Evolutionary conservation across 1,139 yeast genomes (phyloP).

Genomic region (Geotrichum europaeum): DNA sequence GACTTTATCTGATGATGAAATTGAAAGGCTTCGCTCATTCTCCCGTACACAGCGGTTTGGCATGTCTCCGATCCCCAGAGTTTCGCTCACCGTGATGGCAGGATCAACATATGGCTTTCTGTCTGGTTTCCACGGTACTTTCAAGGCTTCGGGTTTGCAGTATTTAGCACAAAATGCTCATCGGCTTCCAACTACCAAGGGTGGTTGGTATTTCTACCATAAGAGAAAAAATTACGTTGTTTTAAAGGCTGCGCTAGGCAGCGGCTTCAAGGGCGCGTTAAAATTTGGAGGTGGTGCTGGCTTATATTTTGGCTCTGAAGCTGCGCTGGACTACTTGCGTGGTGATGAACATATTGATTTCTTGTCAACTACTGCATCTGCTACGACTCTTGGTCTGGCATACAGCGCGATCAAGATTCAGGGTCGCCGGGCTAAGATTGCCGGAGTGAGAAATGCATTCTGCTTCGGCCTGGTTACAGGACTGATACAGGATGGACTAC

Average conservation of each 20-base stretch:
- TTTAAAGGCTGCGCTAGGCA: constrained; percentile 47
- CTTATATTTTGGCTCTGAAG: constrained; percentile 57
- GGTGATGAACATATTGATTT: constrained; percentile 44
- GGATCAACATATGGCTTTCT: constrained; percentile 54
- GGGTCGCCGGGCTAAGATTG: constrained; percentile 45
- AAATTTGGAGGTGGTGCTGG: constrained; percentile 47
- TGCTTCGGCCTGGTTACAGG: constrained; percentile 57
- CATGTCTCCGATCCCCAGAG: constrained; percentile 38
- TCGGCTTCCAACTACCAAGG: constrained; percentile 67
- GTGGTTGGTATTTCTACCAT: constrained; percentile 88
- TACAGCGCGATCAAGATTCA: constrained; percentile 37
- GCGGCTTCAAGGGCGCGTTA: constrained; percentile 42
- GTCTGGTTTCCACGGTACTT: constrained; percentile 61
- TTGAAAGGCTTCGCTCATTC: background rate
- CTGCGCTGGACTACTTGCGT: constrained; percentile 49
- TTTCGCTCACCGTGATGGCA: constrained; percentile 36
- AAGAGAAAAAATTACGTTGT: constrained; percentile 77
- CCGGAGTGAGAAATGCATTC: constrained; percentile 47
- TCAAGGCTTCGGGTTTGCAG: constrained; percentile 49
- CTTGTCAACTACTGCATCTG: constrained; percentile 53
- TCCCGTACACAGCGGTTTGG: constrained; percentile 34
- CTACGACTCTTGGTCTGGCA: constrained; percentile 46
- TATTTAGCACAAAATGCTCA: constrained; percentile 80
- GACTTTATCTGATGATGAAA: background rate
- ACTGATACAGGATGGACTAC: constrained; percentile 55